A percentile compares a stretch with the other conserved stretches of the same genome.
Evolutionary conservation across 2,329 filamentous ascomycete species (phyloP).

Genomic region (Myriosclerotinia scirpicola): DNA sequence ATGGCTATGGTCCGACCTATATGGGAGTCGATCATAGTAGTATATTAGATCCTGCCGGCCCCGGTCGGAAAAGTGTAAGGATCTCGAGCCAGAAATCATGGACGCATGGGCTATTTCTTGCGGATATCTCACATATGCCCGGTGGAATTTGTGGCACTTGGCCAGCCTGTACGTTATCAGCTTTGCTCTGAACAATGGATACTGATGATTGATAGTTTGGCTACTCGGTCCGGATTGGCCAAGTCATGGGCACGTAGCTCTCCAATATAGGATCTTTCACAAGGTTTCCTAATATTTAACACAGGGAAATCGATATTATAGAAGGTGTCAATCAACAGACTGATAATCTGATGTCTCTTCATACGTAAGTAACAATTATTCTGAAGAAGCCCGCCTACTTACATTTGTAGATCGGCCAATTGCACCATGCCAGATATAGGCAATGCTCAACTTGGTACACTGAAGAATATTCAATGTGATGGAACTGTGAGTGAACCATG

Average conservation of each 20-base stretch:
- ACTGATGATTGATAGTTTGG: conserved; percentile 5
- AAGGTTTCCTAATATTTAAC: not conserved
- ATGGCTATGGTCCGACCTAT: conserved; percentile 51
- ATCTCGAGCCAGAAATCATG: conserved; percentile 63
- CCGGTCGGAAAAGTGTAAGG: conserved; percentile 56
- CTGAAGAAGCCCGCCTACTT: not conserved
- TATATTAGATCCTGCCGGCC: conserved; percentile 40
- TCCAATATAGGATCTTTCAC: not conserved
- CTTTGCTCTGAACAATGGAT: too few relatives aligned
- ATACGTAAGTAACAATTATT: not conserved
- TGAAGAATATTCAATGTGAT: conserved; percentile 17
- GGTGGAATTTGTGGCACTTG: conserved; percentile 70
- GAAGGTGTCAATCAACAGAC: conserved; percentile 16
- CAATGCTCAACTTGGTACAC: conserved; percentile 8
- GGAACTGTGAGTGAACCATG: not conserved
- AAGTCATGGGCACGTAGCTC: conserved; percentile 6
- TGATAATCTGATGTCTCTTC: conserved; percentile 16
- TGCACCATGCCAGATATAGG: conserved; percentile 12
- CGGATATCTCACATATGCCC: conserved; percentile 65
- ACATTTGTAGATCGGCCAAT: conserved; percentile 10
- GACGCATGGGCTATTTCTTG: conserved; percentile 65
- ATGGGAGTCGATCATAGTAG: conserved; percentile 67
- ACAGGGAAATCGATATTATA: conserved; percentile 21
- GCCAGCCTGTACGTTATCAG: conserved; percentile 49
- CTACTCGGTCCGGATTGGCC: conserved; percentile 20